phyloP scores from a whole-genome alignment of 768 basidiomycete genomes.

The Mrakia blollopis region DNA sequence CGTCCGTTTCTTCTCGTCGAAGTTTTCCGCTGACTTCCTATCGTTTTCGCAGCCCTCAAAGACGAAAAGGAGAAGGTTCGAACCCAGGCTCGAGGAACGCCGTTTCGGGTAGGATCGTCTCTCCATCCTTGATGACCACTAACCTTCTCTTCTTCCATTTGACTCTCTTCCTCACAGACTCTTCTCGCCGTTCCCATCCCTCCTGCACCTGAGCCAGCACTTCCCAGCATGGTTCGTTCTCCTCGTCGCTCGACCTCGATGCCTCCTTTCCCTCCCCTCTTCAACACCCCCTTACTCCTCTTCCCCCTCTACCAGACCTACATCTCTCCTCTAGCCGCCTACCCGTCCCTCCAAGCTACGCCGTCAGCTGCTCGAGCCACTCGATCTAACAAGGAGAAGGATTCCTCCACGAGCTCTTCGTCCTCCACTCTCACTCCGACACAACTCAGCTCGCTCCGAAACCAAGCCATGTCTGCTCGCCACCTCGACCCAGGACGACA shows the following conservation, averaged over 20 bases:
- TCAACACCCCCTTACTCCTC: background rate
- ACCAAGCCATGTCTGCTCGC: background rate
- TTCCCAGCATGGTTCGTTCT: constrained; percentile 15
- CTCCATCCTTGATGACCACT: background rate
- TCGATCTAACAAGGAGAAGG: background rate
- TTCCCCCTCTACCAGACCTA: background rate
- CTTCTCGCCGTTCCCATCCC: no score
- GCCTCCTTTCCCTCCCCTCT: no score
- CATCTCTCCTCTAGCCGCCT: constrained; percentile 21
- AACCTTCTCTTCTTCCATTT: background rate
- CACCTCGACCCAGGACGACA: constrained; percentile 12
- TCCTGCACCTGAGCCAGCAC: background rate
- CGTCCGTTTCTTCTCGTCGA: background rate
- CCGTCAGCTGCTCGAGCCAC: background rate
- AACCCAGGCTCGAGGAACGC: no score
- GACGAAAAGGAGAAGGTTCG: constrained; percentile 6
- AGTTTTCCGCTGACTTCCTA: background rate
- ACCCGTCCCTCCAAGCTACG: constrained; percentile 9
- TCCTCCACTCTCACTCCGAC: background rate
- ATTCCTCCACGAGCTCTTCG: background rate
- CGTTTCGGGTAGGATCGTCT: background rate
- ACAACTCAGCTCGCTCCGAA: constrained; percentile 11
- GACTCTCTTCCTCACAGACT: background rate
- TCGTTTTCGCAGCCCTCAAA: background rate
- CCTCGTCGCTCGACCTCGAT: background rate